Percentiles rank a stretch among this genome's conserved stretches.
Conservation (phyloP, 139 green algal genomes). For the Volvox reticuliferus region DNA sequence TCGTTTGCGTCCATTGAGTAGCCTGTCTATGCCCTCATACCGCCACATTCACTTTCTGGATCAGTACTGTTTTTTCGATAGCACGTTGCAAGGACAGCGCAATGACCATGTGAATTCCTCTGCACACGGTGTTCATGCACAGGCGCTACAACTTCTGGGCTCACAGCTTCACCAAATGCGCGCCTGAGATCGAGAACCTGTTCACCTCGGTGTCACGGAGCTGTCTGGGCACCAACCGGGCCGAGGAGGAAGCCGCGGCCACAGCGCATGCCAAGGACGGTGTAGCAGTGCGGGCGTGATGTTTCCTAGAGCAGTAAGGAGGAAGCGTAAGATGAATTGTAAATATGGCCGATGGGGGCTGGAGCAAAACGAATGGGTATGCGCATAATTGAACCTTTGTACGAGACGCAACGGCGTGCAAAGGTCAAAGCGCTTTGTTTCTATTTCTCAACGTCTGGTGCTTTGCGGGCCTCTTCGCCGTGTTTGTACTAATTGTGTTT, state of each 20-base stretch:
- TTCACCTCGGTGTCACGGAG: slow-evolving; percentile 94
- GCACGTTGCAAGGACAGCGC: too few species aligned
- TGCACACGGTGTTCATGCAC: neutral
- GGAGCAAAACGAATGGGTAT: neutral
- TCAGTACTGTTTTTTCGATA: too few species aligned
- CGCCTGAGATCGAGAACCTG: slow-evolving; percentile 96
- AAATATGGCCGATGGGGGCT: neutral
- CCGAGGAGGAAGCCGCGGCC: slow-evolving; percentile 37
- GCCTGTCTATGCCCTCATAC: too few species aligned
- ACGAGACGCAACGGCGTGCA: too few species aligned
- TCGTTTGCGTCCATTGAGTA: too few species aligned
- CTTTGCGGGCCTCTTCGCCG: neutral
- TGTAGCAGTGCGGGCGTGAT: slow-evolving; percentile 25
- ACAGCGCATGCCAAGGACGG: slow-evolving; percentile 29
- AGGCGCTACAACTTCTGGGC: slow-evolving; percentile 96
- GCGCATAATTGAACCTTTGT: neutral
- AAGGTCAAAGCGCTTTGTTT: too few species aligned
- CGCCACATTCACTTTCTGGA: too few species aligned
- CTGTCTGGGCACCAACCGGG: slow-evolving; percentile 64
- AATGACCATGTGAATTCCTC: too few species aligned
- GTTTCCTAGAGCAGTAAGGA: neutral
- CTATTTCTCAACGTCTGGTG: too few species aligned
- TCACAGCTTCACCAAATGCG: slow-evolving; percentile 94
- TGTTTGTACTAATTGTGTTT: neutral
- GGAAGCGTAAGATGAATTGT: too few species aligned